These are phyloP conservation scores for Leishmania mexicana DNA, from an alignment of 208 protist genomes.

Conservation along the genomic window DNA sequence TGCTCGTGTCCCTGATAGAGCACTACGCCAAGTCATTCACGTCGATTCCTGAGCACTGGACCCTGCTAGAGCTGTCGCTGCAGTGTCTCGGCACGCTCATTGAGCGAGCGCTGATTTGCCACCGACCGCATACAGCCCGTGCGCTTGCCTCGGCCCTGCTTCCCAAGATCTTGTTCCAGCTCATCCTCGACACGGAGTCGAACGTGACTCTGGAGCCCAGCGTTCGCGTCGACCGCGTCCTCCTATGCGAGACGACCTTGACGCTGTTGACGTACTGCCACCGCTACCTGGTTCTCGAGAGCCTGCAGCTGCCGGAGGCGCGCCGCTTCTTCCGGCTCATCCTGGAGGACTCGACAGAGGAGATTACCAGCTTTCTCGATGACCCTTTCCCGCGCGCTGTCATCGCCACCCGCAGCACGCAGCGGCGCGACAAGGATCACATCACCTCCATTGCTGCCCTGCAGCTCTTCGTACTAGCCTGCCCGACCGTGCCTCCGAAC, in stretches of 20 bases:
- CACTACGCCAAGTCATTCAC: constrained; percentile 50
- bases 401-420: constrained; percentile 50
- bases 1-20: constrained; percentile 64
- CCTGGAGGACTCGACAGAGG: constrained; percentile 53
- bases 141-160: constrained; percentile 59
- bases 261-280: constrained; percentile 50
- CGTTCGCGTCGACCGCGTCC: constrained; percentile 60
- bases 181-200: constrained; percentile 63
- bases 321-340: constrained; percentile 67
- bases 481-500: constrained; percentile 63
- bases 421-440: constrained; percentile 81
- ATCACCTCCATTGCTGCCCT: constrained; percentile 83
- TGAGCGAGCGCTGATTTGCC: constrained; percentile 74
- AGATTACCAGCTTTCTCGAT: constrained; percentile 66
- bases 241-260: constrained; percentile 81
- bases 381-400: constrained; percentile 74
- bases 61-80: constrained; percentile 68
- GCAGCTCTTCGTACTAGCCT: constrained; percentile 75
- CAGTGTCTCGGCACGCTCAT: constrained; percentile 79
- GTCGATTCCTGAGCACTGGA: constrained; percentile 73
- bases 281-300: constrained; percentile 51
- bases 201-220: constrained; percentile 66
- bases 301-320: constrained; percentile 59
- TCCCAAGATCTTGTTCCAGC: constrained; percentile 54
- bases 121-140: constrained; percentile 60